phyloP scores from a whole-genome alignment of 2,329 filamentous ascomycete species.

The Tetracladium maxilliforme region DNA sequence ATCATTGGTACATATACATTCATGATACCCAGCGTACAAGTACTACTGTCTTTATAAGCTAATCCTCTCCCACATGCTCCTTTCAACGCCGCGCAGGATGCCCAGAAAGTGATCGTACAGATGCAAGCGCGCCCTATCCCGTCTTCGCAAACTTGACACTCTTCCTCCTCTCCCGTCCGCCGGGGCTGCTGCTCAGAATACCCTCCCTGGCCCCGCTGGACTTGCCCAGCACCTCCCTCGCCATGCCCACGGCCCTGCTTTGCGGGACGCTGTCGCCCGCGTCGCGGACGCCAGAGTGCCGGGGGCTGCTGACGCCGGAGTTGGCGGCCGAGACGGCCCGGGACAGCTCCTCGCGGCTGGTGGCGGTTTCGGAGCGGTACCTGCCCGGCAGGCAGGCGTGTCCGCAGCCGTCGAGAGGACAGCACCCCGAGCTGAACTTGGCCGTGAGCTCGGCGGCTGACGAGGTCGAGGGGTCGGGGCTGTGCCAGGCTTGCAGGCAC shows the following conservation, averaged over 20 bases:
- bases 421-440: too few relatives aligned
- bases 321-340: slow-evolving; percentile 6
- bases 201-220: slow-evolving; percentile 9
- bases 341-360: slow-evolving; percentile 20
- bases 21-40: too few relatives aligned
- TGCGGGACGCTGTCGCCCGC: slow-evolving; percentile 14
- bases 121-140: too few relatives aligned
- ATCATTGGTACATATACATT: too few relatives aligned
- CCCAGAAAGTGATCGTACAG: too few relatives aligned
- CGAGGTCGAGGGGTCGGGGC: slow-evolving; percentile 23
- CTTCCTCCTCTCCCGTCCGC: slow-evolving; percentile 41
- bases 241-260: slow-evolving; percentile 45
- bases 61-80: too few relatives aligned
- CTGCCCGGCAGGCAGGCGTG: slow-evolving; percentile 45
- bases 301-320: slow-evolving; percentile 10
- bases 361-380: slow-evolving; percentile 32
- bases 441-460: too few relatives aligned
- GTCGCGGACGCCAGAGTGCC: slow-evolving; percentile 4
- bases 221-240: slow-evolving; percentile 33
- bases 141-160: slow-evolving; percentile 51
- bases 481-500: slow-evolving; percentile 46
- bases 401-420: slow-evolving; percentile 49
- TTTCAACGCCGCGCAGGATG: too few relatives aligned
- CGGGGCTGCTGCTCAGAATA: slow-evolving; percentile 12
- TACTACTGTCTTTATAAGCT: too few relatives aligned